Percentiles rank a stretch among this genome's conserved stretches.
phyloP scores from a whole-genome alignment of 306 rosid species.

The Ziziphus jujuba region DNA sequence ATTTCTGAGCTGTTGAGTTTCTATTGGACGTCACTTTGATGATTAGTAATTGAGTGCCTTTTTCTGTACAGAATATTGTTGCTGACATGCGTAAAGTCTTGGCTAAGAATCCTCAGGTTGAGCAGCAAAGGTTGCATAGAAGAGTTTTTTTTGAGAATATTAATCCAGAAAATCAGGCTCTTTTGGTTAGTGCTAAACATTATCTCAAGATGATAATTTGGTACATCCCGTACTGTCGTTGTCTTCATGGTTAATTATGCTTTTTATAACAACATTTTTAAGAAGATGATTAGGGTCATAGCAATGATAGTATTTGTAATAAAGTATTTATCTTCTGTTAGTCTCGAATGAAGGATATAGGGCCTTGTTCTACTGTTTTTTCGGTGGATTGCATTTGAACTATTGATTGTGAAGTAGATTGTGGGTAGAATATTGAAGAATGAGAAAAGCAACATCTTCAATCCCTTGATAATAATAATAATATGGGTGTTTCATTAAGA shows the following conservation, averaged over 20 bases:
- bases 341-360: neutral
- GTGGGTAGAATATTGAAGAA: neutral
- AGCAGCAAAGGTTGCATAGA: conserved; percentile 92
- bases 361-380: neutral
- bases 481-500: too few species aligned
- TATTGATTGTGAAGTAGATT: neutral
- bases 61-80: conserved; percentile 69
- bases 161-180: conserved; percentile 82
- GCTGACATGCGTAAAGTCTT: conserved; percentile 97
- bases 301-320: neutral
- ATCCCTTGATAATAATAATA: neutral
- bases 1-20: conserved; percentile 19
- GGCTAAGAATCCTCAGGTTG: conserved; percentile 94
- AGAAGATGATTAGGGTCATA: too few species aligned
- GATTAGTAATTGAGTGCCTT: conserved; percentile 3
- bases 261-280: too few species aligned
- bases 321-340: neutral
- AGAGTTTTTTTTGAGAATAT: conserved; percentile 91
- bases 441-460: neutral
- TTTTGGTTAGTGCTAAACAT: conserved; percentile 65
- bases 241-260: too few species aligned
- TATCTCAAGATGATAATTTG: conserved; percentile 10
- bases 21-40: neutral
- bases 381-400: conserved; percentile 8
- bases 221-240: neutral